These are phyloP conservation scores for Solanum rostratum DNA, from an alignment of 257 asterid species.

Conservation along the genomic window DNA sequence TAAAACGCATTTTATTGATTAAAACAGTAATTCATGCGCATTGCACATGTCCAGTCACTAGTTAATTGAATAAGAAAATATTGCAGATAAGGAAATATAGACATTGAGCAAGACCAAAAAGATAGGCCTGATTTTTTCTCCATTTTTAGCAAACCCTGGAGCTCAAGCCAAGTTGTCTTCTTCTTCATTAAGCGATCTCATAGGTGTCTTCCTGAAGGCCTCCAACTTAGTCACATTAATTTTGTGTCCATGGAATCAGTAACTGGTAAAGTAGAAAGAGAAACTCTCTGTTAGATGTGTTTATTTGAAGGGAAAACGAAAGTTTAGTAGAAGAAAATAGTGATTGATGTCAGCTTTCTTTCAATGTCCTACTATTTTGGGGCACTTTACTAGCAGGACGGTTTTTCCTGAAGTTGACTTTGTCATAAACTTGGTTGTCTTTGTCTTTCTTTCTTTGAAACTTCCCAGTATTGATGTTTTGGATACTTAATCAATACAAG, in stretches of 20 bases:
- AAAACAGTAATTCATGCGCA: background rate
- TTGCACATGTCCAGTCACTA: background rate
- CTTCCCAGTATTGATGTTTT: background rate
- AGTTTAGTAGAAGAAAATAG: background rate
- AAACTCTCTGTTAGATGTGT: background rate
- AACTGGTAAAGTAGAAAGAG: background rate
- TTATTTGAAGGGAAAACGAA: background rate
- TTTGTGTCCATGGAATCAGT: background rate
- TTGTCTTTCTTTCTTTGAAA: background rate
- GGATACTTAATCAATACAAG: background rate
- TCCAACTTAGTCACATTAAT: slow-evolving; percentile 39
- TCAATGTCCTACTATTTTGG: background rate
- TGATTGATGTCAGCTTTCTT: background rate
- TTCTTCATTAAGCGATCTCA: slow-evolving; percentile 77
- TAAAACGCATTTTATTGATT: background rate
- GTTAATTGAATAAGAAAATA: background rate
- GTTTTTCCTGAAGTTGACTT: background rate
- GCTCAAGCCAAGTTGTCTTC: slow-evolving; percentile 45
- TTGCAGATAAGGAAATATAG: background rate
- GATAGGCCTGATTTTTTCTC: slow-evolving; percentile 25
- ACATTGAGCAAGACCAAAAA: background rate
- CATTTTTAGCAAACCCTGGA: slow-evolving; percentile 13
- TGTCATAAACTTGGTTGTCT: background rate
- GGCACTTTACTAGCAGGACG: background rate
- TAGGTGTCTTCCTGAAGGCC: slow-evolving; percentile 70